phyloP scores from a whole-genome alignment of 1,284 basidiomycete species.

The Cryptococcus wingfieldii region DNA sequence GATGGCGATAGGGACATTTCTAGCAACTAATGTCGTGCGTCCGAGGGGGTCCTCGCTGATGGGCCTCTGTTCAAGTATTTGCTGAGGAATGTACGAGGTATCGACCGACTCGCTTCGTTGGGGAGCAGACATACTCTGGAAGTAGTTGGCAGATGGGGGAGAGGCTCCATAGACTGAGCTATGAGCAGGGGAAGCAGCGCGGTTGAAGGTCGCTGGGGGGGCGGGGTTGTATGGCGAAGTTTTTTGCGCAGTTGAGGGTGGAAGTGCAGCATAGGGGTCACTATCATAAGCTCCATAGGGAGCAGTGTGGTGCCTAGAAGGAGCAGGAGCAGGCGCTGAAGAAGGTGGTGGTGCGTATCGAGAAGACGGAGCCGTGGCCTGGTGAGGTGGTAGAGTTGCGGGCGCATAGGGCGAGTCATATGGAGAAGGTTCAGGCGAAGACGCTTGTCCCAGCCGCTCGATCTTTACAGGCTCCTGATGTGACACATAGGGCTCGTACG shows the following conservation, averaged over 20 bases:
- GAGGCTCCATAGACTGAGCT: constrained; percentile 24
- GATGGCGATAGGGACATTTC: constrained; percentile 67
- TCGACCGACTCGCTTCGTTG: constrained; percentile 64
- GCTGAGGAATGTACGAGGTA: constrained; percentile 51
- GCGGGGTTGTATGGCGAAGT: constrained; percentile 1
- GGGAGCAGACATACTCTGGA: constrained; percentile 53
- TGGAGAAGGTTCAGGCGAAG: too few relatives aligned
- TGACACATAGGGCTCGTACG: too few relatives aligned
- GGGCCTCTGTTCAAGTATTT: constrained; percentile 50
- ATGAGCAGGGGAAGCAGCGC: constrained; percentile 20
- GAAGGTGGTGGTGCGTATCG: background rate
- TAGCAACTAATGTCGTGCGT: constrained; percentile 58
- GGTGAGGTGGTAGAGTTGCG: background rate
- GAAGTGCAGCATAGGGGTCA: background rate
- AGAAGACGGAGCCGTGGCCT: too few relatives aligned
- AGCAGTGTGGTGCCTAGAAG: background rate
- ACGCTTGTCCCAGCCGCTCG: too few relatives aligned
- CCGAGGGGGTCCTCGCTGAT: constrained; percentile 69
- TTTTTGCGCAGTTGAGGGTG: background rate
- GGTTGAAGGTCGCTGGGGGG: constrained; percentile 18
- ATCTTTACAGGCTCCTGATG: too few relatives aligned
- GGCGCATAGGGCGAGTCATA: too few relatives aligned
- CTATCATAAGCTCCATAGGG: background rate
- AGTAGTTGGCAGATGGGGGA: constrained; percentile 39
- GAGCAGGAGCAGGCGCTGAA: too few relatives aligned